Evolutionary conservation across 1,284 basidiomycete genomes (phyloP).

Genomic region (Uromyces viciae-fabae): DNA sequence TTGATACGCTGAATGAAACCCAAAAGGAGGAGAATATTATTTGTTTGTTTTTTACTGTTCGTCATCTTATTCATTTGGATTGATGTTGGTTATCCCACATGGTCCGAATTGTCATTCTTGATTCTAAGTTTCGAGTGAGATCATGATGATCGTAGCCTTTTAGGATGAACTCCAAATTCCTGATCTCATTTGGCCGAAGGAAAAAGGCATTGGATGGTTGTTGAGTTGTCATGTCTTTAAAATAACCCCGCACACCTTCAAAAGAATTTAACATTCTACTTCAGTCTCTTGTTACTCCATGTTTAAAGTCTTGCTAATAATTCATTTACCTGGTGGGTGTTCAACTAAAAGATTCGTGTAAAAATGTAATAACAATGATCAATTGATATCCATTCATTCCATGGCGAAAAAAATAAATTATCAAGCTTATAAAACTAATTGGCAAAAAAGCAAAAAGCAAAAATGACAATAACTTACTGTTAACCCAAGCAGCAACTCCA

Average conservation of each 20-base stretch:
- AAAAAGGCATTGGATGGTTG: slow-evolving; percentile 38
- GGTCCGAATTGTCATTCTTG: neutral
- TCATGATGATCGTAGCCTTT: neutral
- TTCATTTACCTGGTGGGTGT: slow-evolving; percentile 21
- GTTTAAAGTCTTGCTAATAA: neutral
- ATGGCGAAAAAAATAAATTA: neutral
- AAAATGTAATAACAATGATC: neutral
- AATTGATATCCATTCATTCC: neutral
- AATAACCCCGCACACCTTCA: slow-evolving; percentile 44
- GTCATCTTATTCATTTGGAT: neutral
- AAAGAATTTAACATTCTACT: too few species aligned
- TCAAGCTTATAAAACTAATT: too few species aligned
- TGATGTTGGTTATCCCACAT: slow-evolving; percentile 33
- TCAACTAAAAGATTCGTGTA: neutral
- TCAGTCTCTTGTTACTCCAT: too few species aligned
- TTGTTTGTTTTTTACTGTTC: too few species aligned
- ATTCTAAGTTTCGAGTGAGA: slow-evolving; percentile 8
- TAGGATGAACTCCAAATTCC: slow-evolving; percentile 22
- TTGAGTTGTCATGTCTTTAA: slow-evolving; percentile 16
- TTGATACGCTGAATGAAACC: too few species aligned
- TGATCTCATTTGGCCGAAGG: slow-evolving; percentile 17
- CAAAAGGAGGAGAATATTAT: too few species aligned
- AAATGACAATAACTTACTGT: slow-evolving; percentile 15
- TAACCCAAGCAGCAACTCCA: slow-evolving; percentile 61
- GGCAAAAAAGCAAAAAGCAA: neutral